phyloP scores from a whole-genome alignment of 2,329 filamentous ascomycete species.

The Lachnellula subtilissima region DNA sequence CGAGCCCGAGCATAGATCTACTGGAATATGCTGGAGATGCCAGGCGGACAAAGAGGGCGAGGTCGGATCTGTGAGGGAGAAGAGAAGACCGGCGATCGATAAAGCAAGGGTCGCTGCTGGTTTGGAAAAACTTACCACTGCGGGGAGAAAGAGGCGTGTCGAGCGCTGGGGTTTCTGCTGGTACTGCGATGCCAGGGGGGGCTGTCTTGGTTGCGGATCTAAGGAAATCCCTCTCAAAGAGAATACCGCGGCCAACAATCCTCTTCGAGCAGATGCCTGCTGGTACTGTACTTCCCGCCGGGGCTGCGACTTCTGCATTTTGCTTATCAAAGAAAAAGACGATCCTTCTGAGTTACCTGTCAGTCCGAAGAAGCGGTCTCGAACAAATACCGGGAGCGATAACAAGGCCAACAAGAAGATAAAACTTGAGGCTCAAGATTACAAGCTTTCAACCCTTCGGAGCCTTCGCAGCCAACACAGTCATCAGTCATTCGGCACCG shows the following conservation, averaged over 20 bases:
- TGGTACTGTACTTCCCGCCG: neutral
- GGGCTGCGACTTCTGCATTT: neutral
- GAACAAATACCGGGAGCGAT: neutral
- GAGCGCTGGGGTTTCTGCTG: slow-evolving; percentile 19
- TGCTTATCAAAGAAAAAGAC: neutral
- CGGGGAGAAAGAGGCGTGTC: slow-evolving; percentile 9
- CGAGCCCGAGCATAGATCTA: slow-evolving; percentile 4
- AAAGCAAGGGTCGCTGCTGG: slow-evolving; percentile 19
- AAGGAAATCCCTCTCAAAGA: neutral
- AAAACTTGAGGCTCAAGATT: neutral
- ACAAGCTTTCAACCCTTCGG: neutral
- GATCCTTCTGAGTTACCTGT: neutral
- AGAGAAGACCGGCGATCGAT: slow-evolving; percentile 23
- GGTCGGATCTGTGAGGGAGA: slow-evolving; percentile 10
- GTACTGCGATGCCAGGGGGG: slow-evolving; percentile 18
- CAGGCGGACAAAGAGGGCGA: slow-evolving; percentile 6
- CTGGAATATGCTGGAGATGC: slow-evolving; percentile 27
- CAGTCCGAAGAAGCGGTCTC: neutral
- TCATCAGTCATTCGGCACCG: neutral
- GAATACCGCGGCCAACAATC: neutral
- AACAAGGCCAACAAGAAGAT: neutral
- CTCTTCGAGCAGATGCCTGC: neutral
- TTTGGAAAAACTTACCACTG: slow-evolving; percentile 12
- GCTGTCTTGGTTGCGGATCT: slow-evolving; percentile 15
- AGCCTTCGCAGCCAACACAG: neutral